Evolutionary conservation across 805 yeast species (phyloP).

Genomic region (Metschnikowia bowlesiae): DNA sequence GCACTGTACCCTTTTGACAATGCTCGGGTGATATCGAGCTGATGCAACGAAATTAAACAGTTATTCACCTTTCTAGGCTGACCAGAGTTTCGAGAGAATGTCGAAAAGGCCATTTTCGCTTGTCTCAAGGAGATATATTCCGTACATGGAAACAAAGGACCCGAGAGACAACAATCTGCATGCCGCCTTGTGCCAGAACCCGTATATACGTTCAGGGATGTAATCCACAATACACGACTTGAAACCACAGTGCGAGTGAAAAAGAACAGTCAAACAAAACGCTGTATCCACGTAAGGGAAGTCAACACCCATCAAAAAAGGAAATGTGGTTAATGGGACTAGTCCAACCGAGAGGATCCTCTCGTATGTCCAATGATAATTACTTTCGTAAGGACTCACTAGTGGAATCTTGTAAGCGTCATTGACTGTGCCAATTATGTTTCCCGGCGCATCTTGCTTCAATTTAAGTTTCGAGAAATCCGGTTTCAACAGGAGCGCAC

Average conservation of each 20-base stretch:
- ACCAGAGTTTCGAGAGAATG: conserved; percentile 62
- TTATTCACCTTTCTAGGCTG: conserved; percentile 23
- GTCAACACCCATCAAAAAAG: conserved; percentile 71
- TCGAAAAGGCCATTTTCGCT: conserved; percentile 75
- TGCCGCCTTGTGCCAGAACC: conserved; percentile 67
- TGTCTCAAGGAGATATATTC: conserved; percentile 78
- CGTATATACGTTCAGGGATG: conserved; percentile 82
- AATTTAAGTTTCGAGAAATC: conserved; percentile 47
- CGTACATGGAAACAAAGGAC: conserved; percentile 64
- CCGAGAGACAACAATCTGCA: conserved; percentile 68
- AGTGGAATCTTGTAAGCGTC: conserved; percentile 75
- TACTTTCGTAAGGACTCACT: conserved; percentile 65
- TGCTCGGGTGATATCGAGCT: not conserved
- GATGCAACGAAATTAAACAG: not conserved
- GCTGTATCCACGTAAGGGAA: conserved; percentile 69
- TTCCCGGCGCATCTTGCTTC: conserved; percentile 82
- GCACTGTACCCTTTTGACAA: not conserved
- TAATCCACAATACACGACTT: conserved; percentile 90
- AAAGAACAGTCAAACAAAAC: conserved; percentile 59
- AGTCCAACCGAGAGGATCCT: conserved; percentile 62
- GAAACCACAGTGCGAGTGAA: conserved; percentile 83
- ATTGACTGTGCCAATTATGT: conserved; percentile 88
- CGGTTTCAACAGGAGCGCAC: conserved; percentile 30
- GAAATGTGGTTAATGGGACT: conserved; percentile 72
- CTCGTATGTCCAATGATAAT: conserved; percentile 93